Evolutionary conservation across 2,329 filamentous ascomycete species (phyloP), one percentile per base, ranked within the genome.

Genomic region (Dothistroma pini): DNA sequence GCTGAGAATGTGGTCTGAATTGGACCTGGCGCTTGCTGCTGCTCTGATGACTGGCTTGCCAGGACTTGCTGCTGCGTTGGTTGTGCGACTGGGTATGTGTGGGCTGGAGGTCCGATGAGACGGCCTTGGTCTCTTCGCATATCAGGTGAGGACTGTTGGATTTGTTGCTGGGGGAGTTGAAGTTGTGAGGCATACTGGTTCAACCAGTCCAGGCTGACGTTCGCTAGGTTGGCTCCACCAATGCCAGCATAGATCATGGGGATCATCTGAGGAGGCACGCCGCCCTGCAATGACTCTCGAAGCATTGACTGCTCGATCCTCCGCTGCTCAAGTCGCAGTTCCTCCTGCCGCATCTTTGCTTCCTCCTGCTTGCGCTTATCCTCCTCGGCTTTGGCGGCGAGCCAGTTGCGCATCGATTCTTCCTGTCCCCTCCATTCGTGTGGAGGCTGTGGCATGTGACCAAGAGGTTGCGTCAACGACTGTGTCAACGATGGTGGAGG

Each of bases 221-320:
- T 79, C 34, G 79, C 78, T 14, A 82, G 74, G 55, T 76, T 78
- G 8, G 77, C 77, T 53, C 80, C 79, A 34, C 78, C 80, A 55
- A 82, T 79, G 38, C 81, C 81, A 57, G 79, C 80, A 69, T 83
- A 83, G 64, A 83, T 82, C 63, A 83, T 78, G 35, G 81, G 81
- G 19, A 83, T 77, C 51, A 83, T 75, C 34, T 80, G 75, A 60
- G 81, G 80, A 44, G 81, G 81, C 47, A 83, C 74, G 57, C 80
- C 80, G 56, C 79, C 78, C 63, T 78, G 77, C 69, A 83, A 76
- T 19, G 81, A 81, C 62, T 83, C 81, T 53, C 78, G 75, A 63
- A 83, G 70, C 77, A 83, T 82, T 19, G 77, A 76, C 68, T 81
- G 78, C 68, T 83, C 81, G 60, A 83, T 79, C 60, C 78, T 79